A percentile compares a stretch with the other conserved stretches of the same genome.
These are phyloP conservation scores for Juncus inflexus DNA, from an alignment of 176 grass and related monocot genomes.

Conservation along the genomic window DNA sequence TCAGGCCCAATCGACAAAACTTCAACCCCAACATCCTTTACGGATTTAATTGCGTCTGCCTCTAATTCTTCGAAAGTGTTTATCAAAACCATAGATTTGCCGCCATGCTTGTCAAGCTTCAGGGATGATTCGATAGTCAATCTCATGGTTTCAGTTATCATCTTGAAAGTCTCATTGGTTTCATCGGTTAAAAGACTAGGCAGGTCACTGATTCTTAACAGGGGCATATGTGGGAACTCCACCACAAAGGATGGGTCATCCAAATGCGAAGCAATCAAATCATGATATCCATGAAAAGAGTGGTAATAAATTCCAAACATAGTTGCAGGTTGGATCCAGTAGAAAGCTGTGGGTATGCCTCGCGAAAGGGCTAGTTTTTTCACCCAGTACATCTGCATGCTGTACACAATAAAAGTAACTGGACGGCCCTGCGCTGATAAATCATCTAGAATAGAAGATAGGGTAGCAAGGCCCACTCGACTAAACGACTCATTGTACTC, in stretches of 20 bases:
- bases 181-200: slow-evolving; percentile 28
- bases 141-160: slow-evolving; percentile 1
- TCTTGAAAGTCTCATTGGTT: background rate
- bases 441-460: slow-evolving; percentile 33
- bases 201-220: slow-evolving; percentile 33
- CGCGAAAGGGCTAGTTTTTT: slow-evolving; percentile 27
- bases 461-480: background rate
- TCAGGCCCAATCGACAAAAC: slow-evolving; percentile 34
- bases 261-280: slow-evolving; percentile 24
- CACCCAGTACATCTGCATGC: slow-evolving; percentile 31
- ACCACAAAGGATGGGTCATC: slow-evolving; percentile 32
- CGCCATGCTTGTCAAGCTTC: background rate
- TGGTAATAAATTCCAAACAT: slow-evolving; percentile 43
- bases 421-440: slow-evolving; percentile 32
- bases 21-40: slow-evolving; percentile 16
- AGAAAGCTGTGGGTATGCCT: slow-evolving; percentile 37
- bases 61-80: slow-evolving; percentile 51
- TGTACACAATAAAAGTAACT: slow-evolving; percentile 55
- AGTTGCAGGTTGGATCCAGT: slow-evolving; percentile 65
- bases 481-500: slow-evolving; percentile 1
- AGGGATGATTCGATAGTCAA: slow-evolving; percentile 21
- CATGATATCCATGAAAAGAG: slow-evolving; percentile 27
- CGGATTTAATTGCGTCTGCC: slow-evolving; percentile 11
- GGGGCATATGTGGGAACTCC: slow-evolving; percentile 35
- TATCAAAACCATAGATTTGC: slow-evolving; percentile 37